phyloP scores from a whole-genome alignment of 2,329 filamentous ascomycete genomes.

The Diaporthe velutina region DNA sequence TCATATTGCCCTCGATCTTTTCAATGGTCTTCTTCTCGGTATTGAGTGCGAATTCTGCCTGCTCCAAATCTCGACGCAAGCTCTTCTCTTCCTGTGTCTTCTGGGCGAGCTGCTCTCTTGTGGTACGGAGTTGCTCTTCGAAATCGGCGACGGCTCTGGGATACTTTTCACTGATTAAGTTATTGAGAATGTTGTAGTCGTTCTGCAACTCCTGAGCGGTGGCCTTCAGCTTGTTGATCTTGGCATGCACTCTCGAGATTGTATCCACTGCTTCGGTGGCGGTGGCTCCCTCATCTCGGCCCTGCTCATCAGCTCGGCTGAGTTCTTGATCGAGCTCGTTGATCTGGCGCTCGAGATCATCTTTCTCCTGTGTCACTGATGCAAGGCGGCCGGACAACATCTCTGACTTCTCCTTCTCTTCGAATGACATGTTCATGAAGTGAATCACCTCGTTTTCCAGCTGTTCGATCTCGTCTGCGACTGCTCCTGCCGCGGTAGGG shows the following conservation, averaged over 20 bases:
- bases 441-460: slow-evolving; percentile 27
- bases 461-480: slow-evolving; percentile 4
- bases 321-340: slow-evolving; percentile 4
- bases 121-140: neutral
- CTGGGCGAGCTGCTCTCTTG: neutral
- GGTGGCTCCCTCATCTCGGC: neutral
- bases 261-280: neutral
- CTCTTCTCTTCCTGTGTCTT: neutral
- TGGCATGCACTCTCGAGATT: neutral
- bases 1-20: neutral
- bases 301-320: neutral
- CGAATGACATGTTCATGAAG: slow-evolving; percentile 24
- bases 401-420: slow-evolving; percentile 7
- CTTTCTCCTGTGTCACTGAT: neutral
- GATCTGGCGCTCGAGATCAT: slow-evolving; percentile 5
- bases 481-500: neutral
- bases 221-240: neutral
- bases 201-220: neutral
- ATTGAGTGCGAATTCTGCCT: neutral
- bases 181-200: neutral
- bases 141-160: neutral
- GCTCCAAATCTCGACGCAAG: neutral
- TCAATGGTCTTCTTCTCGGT: neutral
- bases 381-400: neutral
- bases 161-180: neutral